A percentile compares a stretch with the other conserved stretches of the same genome.
phyloP scores from a whole-genome alignment of 1,284 basidiomycete species.

The Cryptococcus hybrid region DNA sequence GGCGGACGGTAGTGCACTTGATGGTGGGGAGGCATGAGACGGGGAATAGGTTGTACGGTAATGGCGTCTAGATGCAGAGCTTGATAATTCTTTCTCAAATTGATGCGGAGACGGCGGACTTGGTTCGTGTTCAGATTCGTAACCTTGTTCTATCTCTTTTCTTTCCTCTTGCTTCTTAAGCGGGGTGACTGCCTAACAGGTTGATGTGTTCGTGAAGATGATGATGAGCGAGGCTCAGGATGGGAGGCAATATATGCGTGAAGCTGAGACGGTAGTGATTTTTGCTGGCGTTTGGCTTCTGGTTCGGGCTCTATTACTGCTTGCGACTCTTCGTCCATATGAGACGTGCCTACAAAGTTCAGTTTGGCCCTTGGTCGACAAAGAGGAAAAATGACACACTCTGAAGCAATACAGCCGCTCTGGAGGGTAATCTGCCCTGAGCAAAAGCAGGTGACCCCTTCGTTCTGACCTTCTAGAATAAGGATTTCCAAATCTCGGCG shows the following conservation, averaged over 20 bases:
- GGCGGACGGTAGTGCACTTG: conserved; percentile 2
- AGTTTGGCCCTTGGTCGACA: not conserved
- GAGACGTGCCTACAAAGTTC: not conserved
- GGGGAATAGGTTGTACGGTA: too few relatives aligned
- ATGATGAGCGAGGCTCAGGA: not conserved
- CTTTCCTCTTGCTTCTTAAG: conserved; percentile 28
- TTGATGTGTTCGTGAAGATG: conserved; percentile 9
- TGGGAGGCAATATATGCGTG: conserved; percentile 7
- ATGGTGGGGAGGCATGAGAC: not conserved
- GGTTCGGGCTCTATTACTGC: not conserved
- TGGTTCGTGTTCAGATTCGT: too few relatives aligned
- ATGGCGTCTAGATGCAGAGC: too few relatives aligned
- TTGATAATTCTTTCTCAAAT: too few relatives aligned
- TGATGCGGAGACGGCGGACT: too few relatives aligned
- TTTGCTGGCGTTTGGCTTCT: not conserved
- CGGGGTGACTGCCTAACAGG: conserved; percentile 27
- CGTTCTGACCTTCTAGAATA: conserved; percentile 20
- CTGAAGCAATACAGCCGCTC: conserved; percentile 24
- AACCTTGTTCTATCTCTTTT: not conserved
- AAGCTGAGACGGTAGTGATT: conserved; percentile 2
- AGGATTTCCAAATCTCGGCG: conserved; percentile 34
- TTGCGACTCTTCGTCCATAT: not conserved
- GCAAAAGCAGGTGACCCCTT: too few relatives aligned
- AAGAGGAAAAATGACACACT: conserved; percentile 12
- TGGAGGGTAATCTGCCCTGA: conserved; percentile 14